Evolutionary conservation across 192 early-diverging fungal species (phyloP).

Genomic region (Backusella luteola): DNA sequence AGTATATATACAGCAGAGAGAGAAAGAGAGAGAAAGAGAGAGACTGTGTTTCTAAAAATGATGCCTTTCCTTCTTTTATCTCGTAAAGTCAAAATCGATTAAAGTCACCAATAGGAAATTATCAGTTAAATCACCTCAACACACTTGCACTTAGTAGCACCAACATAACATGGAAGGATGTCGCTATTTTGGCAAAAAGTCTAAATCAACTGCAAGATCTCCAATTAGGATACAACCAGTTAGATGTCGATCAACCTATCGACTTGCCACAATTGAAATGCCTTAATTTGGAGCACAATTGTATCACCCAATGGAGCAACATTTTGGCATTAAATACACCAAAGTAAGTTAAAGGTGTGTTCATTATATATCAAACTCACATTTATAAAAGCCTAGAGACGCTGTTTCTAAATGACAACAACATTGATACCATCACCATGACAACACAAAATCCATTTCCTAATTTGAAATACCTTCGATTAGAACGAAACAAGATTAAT

Average conservation of each 20-base stretch:
- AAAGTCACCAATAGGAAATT: conserved; percentile 7
- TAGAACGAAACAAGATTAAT: conserved; percentile 46
- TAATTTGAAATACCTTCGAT: conserved; percentile 41
- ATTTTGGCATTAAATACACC: conserved; percentile 37
- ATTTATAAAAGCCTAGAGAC: conserved; percentile 21
- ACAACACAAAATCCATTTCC: conserved; percentile 16
- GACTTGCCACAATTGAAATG: conserved; percentile 45
- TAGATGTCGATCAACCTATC: conserved; percentile 22
- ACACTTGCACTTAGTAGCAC: conserved; percentile 36
- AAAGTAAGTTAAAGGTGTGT: conserved; percentile 28
- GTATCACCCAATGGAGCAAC: conserved; percentile 42
- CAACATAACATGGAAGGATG: conserved; percentile 35
- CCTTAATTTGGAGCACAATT: conserved; percentile 51
- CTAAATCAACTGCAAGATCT: conserved; percentile 48
- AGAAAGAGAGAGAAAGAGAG: too few relatives aligned
- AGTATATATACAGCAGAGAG: neutral
- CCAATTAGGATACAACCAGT: conserved; percentile 48
- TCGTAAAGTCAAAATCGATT: conserved; percentile 29
- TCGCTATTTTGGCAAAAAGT: conserved; percentile 35
- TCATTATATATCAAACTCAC: neutral
- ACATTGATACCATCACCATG: neutral
- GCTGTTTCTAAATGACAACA: conserved; percentile 36
- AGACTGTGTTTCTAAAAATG: neutral
- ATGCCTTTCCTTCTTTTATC: neutral
- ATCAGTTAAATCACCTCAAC: conserved; percentile 29